Percentiles rank a stretch among this genome's conserved stretches.
Evolutionary conservation across 2,329 filamentous ascomycete genomes (phyloP).

Genomic region (Paecilomyces dactylethromorphus): DNA sequence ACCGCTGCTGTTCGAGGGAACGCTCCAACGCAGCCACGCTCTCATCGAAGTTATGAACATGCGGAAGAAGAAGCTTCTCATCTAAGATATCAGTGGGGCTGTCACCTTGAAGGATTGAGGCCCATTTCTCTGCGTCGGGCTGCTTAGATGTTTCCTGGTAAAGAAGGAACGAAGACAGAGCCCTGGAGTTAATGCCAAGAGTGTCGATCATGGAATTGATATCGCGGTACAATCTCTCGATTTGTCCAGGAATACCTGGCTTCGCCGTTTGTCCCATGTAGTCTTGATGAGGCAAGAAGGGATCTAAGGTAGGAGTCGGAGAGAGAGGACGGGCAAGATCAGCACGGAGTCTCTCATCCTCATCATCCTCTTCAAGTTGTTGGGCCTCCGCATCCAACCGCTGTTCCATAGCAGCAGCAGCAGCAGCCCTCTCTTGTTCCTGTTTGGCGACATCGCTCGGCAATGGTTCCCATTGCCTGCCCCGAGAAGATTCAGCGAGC

Average conservation of each 20-base stretch:
- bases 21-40: conserved; percentile 60
- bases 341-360: conserved; percentile 41
- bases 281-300: conserved; percentile 44
- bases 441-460: conserved; percentile 18
- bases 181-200: conserved; percentile 76
- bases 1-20: conserved; percentile 60
- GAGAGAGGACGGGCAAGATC: conserved; percentile 38
- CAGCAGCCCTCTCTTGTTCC: conserved; percentile 20
- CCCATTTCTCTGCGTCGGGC: conserved; percentile 45
- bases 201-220: conserved; percentile 83
- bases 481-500: conserved; percentile 25
- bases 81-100: conserved; percentile 64
- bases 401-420: conserved; percentile 25
- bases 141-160: conserved; percentile 40
- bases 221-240: conserved; percentile 44
- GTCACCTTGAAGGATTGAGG: conserved; percentile 32
- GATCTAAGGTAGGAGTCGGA: conserved; percentile 38
- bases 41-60: conserved; percentile 62
- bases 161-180: conserved; percentile 50
- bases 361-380: conserved; percentile 39
- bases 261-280: conserved; percentile 38
- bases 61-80: conserved; percentile 65
- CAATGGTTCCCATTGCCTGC: conserved; percentile 17
- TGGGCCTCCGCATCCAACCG: conserved; percentile 27
- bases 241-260: conserved; percentile 43